These are phyloP conservation scores for Arthroderma sp. DNA, from an alignment of 2,329 filamentous ascomycete genomes.

Conservation along the genomic window DNA sequence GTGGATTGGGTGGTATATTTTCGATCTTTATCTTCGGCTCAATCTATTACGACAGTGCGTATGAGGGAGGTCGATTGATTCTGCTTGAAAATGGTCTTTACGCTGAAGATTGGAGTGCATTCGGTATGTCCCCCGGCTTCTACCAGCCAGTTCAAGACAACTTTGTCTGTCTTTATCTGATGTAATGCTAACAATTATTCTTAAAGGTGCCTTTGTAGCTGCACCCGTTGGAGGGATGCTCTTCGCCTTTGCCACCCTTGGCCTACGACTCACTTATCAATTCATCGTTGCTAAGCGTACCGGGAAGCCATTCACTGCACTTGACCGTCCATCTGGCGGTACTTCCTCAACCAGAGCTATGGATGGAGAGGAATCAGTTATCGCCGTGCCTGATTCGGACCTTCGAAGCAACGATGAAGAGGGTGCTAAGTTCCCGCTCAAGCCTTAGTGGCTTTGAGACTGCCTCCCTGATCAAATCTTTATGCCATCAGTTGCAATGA, in stretches of 20 bases:
- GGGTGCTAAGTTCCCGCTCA: neutral
- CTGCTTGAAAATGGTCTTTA: slow-evolving; percentile 63
- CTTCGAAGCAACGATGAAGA: slow-evolving; percentile 6
- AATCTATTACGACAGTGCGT: slow-evolving; percentile 59
- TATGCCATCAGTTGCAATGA: too few relatives aligned
- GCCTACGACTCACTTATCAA: slow-evolving; percentile 45
- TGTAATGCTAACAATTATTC: neutral
- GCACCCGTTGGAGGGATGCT: slow-evolving; percentile 63
- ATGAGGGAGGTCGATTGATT: slow-evolving; percentile 52
- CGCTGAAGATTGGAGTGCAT: slow-evolving; percentile 64
- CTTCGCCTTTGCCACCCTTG: slow-evolving; percentile 54
- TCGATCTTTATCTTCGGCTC: slow-evolving; percentile 71
- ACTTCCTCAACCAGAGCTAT: neutral
- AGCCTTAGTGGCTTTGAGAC: too few relatives aligned
- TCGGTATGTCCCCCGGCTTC: slow-evolving; percentile 36
- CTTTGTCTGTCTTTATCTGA: neutral
- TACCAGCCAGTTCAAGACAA: neutral
- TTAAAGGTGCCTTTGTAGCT: slow-evolving; percentile 56
- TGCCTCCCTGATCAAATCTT: too few relatives aligned
- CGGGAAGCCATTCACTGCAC: slow-evolving; percentile 52
- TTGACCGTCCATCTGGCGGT: slow-evolving; percentile 42
- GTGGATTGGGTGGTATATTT: slow-evolving; percentile 62
- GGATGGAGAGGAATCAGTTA: neutral
- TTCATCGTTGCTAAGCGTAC: slow-evolving; percentile 43
- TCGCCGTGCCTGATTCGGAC: neutral